Evolutionary conservation across 352 stramenopile species (phyloP).

Genomic region (Pelagophyceae sp.): DNA sequence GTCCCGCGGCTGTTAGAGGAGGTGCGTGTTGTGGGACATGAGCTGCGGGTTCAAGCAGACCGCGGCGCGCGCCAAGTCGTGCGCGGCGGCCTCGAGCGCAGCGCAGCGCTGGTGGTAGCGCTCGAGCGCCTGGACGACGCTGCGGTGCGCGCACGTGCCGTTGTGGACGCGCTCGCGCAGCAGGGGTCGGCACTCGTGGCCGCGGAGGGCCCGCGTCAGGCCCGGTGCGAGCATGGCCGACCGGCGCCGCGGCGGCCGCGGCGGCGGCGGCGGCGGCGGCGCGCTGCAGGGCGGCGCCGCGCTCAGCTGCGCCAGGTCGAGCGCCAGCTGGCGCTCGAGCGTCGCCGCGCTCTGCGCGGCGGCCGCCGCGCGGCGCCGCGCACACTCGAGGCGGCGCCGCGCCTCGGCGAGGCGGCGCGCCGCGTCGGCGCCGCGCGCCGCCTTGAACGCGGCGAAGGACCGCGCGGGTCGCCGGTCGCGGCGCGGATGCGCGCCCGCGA

Average conservation of each 20-base stretch:
- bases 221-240: not conserved
- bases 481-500: not conserved
- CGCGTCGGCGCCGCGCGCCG: not conserved
- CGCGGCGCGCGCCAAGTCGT: not conserved
- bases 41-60: not conserved
- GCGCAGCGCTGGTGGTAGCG: not conserved
- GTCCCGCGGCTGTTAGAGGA: not conserved
- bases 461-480: not conserved
- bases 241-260: not conserved
- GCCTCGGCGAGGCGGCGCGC: not conserved
- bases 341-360: not conserved
- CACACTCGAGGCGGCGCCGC: not conserved
- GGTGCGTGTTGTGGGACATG: not conserved
- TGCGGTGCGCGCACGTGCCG: not conserved
- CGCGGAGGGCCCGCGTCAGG: not conserved
- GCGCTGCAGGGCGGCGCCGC: not conserved
- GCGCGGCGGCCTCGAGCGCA: not conserved
- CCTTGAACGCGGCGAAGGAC: not conserved
- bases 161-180: not conserved
- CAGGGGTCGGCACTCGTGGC: not conserved
- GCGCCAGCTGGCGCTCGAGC: not conserved
- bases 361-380: too few relatives aligned
- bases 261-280: not conserved
- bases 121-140: not conserved
- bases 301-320: not conserved